Percentiles rank a stretch among this genome's conserved stretches.
Evolutionary conservation across 2,329 filamentous ascomycete genomes (phyloP).

Genomic region (Diaporthe citriasiana): DNA sequence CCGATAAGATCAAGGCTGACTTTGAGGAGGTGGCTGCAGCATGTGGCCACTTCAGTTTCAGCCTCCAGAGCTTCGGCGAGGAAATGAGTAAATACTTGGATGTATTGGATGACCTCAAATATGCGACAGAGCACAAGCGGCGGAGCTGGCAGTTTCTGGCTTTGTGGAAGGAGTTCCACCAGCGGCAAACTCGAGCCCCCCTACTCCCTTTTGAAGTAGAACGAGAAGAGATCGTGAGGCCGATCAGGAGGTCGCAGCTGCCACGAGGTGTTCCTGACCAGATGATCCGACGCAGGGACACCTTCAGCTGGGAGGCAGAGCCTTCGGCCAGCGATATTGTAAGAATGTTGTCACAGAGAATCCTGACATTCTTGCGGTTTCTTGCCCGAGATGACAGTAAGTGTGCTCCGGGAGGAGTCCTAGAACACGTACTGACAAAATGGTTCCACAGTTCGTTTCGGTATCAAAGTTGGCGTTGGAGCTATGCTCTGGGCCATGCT

Average conservation of each 20-base stretch:
- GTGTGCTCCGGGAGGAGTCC: constrained; percentile 41
- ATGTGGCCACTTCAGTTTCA: constrained; percentile 96
- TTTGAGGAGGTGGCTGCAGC: constrained; percentile 98
- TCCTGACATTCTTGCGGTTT: constrained; percentile 62
- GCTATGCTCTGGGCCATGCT: constrained; percentile 91
- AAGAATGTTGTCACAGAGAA: constrained; percentile 60
- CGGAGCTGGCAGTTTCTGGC: constrained; percentile 88
- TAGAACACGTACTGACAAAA: constrained; percentile 45
- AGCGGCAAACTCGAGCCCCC: constrained; percentile 40
- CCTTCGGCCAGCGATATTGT: constrained; percentile 61
- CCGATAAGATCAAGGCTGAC: constrained; percentile 86
- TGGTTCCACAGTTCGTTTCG: constrained; percentile 72
- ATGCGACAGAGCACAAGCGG: constrained; percentile 72
- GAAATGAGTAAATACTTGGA: constrained; percentile 88
- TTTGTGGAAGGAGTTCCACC: constrained; percentile 71
- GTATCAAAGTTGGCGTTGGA: constrained; percentile 92
- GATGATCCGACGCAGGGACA: constrained; percentile 67
- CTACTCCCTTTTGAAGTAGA: constrained; percentile 57
- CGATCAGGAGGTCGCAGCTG: constrained; percentile 67
- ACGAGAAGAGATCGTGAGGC: constrained; percentile 58
- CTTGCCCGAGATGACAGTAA: constrained; percentile 68
- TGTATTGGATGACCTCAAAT: constrained; percentile 87
- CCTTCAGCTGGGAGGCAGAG: constrained; percentile 69
- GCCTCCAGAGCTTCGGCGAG: constrained; percentile 89
- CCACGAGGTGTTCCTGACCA: constrained; percentile 69